Evolutionary conservation across 2,329 filamentous ascomycete genomes (phyloP), one percentile per base, ranked within the genome.

Genomic region (Microcyclosporella mali): DNA sequence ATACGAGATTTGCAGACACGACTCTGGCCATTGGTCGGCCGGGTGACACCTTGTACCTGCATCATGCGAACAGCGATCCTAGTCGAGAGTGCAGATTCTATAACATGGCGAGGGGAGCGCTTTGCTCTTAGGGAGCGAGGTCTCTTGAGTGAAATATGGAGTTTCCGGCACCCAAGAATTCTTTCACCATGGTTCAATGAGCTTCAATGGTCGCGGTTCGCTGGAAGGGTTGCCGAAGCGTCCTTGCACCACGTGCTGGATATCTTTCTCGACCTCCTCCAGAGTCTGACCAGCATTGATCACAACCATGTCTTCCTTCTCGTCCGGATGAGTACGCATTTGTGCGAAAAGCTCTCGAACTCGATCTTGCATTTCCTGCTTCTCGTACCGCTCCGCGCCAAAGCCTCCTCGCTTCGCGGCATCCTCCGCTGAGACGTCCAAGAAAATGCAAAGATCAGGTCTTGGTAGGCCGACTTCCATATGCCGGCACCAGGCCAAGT

Each of bases 371-470:
- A 95, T 85, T 58, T 82, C 80, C 46, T 76, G 77, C 61, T 80
- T 84, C 69, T 98, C 92, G 60, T 97, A 98, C 50, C 86, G 75
- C 71, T 98, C 92, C 14, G 75, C 77, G 1, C 92, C 92, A 71
- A 83, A 98, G 0, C 88, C 90, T n/a, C 88, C 88, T 14, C 92
- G 74, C 55, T 75, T 74, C 21, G 77, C 78, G 8, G 88, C 88
- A 46, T 81, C 77, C 37, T 81, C 77, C 28, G 86, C 78, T 6
- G 82, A 79, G 38, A 97, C 77, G 59, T 92, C 86, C 25, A 98
- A 74, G 60, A 97, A 97, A 1, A 97, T 65, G 9, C 90, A 88
- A 8, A 89, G 62, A 68, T 98, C 92, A 0, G 92, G 90, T 3
- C 84, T 78, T 1, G 92, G 90, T 0, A 98, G 74, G 0, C 90